These are phyloP conservation scores for Nigrograna mackinnonii DNA, from an alignment of 2,329 filamentous ascomycete genomes.

Conservation along the genomic window DNA sequence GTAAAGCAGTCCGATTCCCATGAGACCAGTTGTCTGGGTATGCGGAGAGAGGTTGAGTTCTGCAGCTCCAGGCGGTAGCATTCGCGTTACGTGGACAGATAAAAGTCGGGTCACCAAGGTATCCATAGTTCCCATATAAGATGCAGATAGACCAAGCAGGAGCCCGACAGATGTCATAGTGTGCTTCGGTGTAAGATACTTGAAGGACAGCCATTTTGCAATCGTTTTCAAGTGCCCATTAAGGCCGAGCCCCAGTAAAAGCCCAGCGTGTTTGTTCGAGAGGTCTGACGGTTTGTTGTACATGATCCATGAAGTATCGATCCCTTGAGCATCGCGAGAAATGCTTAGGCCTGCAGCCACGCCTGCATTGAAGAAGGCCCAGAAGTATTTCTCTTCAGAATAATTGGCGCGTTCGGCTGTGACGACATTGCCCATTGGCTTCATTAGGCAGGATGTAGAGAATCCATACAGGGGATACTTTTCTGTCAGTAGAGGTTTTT, in stretches of 20 bases:
- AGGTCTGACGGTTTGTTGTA: conserved; percentile 96
- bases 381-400: conserved; percentile 95
- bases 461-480: conserved; percentile 90
- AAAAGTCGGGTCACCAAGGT: conserved; percentile 89
- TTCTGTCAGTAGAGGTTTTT: conserved; percentile 87
- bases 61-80: conserved; percentile 89
- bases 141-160: conserved; percentile 88
- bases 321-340: conserved; percentile 85
- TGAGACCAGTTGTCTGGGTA: conserved; percentile 93
- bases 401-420: conserved; percentile 88
- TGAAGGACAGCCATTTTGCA: conserved; percentile 98
- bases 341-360: conserved; percentile 92
- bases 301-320: conserved; percentile 97
- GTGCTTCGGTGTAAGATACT: conserved; percentile 98
- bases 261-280: conserved; percentile 94
- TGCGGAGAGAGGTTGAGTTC: conserved; percentile 91
- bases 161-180: conserved; percentile 98
- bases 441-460: conserved; percentile 88
- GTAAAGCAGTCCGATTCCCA: conserved; percentile 95
- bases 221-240: conserved; percentile 94
- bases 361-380: conserved; percentile 98
- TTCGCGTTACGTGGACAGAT: conserved; percentile 93
- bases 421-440: conserved; percentile 87
- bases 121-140: conserved; percentile 96
- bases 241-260: conserved; percentile 85